Evolutionary conservation across 768 basidiomycete genomes (phyloP).

Genomic region (Tubosaeta sp.): DNA sequence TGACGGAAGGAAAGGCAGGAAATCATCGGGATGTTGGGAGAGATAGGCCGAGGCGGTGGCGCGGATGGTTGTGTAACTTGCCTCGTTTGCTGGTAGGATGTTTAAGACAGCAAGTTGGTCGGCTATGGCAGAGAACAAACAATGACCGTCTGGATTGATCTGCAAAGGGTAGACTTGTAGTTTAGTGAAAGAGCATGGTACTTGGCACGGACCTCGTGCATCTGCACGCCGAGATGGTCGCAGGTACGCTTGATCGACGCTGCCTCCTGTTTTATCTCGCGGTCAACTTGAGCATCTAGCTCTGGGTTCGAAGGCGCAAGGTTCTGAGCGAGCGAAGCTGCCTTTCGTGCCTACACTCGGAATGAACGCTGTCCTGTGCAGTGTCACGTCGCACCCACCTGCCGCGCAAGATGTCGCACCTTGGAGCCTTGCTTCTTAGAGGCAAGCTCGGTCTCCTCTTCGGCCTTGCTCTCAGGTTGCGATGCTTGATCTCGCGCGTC

Average conservation of each 20-base stretch:
- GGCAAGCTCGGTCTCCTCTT: slow-evolving; percentile 13
- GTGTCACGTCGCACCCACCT: slow-evolving; percentile 43
- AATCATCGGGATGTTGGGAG: slow-evolving; percentile 77
- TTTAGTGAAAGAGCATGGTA: neutral
- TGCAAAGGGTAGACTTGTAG: slow-evolving; percentile 29
- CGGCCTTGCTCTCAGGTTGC: slow-evolving; percentile 26
- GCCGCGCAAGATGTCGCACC: slow-evolving; percentile 63
- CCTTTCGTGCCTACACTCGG: slow-evolving; percentile 60
- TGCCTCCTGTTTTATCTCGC: slow-evolving; percentile 67
- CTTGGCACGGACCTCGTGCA: slow-evolving; percentile 52
- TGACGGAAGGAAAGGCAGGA: slow-evolving; percentile 88
- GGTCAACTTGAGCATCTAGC: slow-evolving; percentile 54
- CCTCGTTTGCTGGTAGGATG: slow-evolving; percentile 52
- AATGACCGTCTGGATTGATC: slow-evolving; percentile 95
- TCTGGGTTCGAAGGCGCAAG: slow-evolving; percentile 51
- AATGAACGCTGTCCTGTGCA: neutral
- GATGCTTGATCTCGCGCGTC: slow-evolving; percentile 55
- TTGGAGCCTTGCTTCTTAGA: slow-evolving; percentile 54
- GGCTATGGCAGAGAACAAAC: slow-evolving; percentile 90
- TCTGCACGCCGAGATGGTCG: slow-evolving; percentile 58
- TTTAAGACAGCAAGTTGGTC: slow-evolving; percentile 83
- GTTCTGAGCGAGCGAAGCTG: slow-evolving; percentile 55
- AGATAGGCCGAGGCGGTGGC: slow-evolving; percentile 78
- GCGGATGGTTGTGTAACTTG: slow-evolving; percentile 61
- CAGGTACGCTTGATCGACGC: slow-evolving; percentile 59